These are phyloP conservation scores for Sugiyamaella qingdaonensis DNA, from an alignment of 805 yeast genomes.

Conservation along the genomic window DNA sequence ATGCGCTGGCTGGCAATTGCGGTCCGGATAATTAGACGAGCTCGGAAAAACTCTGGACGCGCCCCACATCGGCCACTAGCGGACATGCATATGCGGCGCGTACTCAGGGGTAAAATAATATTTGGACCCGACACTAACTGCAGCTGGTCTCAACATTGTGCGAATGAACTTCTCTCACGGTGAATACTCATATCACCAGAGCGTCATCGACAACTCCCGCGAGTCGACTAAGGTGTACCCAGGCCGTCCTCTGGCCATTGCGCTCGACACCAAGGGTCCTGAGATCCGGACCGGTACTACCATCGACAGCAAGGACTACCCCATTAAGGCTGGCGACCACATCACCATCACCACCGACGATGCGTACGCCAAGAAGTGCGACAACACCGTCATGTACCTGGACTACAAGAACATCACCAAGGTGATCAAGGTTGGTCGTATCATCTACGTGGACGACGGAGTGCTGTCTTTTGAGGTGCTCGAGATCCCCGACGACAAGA, in stretches of 20 bases:
- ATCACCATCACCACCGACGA: slow-evolving; percentile 93
- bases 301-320: slow-evolving; percentile 68
- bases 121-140: background rate
- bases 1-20: background rate
- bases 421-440: slow-evolving; percentile 82
- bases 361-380: slow-evolving; percentile 62
- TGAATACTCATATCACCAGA: slow-evolving; percentile 94
- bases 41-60: slow-evolving; percentile 1
- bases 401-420: slow-evolving; percentile 96
- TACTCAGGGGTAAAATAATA: background rate
- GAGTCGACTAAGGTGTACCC: slow-evolving; percentile 84
- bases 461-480: slow-evolving; percentile 90
- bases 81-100: slow-evolving; percentile 1
- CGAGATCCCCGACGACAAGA: slow-evolving; percentile 73
- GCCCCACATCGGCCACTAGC: slow-evolving; percentile 3
- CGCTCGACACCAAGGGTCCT: slow-evolving; percentile 98
- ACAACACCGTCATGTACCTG: slow-evolving; percentile 77
- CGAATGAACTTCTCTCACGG: slow-evolving; percentile 99
- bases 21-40: background rate
- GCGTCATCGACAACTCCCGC: slow-evolving; percentile 94
- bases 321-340: slow-evolving; percentile 80
- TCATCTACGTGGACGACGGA: slow-evolving; percentile 97
- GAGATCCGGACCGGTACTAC: slow-evolving; percentile 99
- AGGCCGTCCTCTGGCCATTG: slow-evolving; percentile 97
- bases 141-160: slow-evolving; percentile 93